Evolutionary conservation across 2,329 filamentous ascomycete genomes (phyloP).

Genomic region (Fusarium redolens): DNA sequence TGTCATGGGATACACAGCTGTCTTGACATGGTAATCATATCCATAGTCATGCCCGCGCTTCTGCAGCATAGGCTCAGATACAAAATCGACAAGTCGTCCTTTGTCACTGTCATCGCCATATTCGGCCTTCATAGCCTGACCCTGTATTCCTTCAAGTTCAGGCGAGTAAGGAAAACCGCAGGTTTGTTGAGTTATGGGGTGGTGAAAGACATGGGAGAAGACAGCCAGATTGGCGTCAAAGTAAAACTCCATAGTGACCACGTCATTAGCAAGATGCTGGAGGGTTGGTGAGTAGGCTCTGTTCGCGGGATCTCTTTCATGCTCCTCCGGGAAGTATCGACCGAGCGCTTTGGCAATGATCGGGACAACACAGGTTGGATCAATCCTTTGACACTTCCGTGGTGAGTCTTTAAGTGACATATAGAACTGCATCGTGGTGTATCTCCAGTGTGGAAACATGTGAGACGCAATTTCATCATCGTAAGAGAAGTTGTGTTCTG

Average conservation of each 20-base stretch:
- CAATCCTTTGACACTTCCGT: not conserved
- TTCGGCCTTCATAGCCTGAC: not conserved
- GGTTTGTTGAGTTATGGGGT: not conserved
- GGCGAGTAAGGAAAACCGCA: not conserved
- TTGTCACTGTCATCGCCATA: not conserved
- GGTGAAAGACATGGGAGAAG: not conserved
- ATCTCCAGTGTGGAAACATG: not conserved
- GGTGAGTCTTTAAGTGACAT: not conserved
- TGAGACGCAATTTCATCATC: not conserved
- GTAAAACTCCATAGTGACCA: not conserved
- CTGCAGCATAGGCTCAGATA: not conserved
- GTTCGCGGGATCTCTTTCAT: not conserved
- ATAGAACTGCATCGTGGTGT: not conserved
- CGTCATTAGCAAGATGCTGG: not conserved
- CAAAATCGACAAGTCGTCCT: not conserved
- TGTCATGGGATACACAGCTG: not conserved
- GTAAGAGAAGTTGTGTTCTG: not conserved
- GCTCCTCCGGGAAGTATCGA: not conserved
- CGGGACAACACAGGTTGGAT: not conserved
- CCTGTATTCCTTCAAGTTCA: not conserved
- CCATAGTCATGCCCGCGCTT: not conserved
- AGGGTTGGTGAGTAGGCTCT: not conserved
- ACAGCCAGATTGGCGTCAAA: not conserved
- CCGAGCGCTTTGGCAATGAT: not conserved
- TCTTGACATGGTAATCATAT: not conserved